Conservation (phyloP, 225 moss, liverwort and hornwort species). For the Marchantia polymorpha region DNA sequence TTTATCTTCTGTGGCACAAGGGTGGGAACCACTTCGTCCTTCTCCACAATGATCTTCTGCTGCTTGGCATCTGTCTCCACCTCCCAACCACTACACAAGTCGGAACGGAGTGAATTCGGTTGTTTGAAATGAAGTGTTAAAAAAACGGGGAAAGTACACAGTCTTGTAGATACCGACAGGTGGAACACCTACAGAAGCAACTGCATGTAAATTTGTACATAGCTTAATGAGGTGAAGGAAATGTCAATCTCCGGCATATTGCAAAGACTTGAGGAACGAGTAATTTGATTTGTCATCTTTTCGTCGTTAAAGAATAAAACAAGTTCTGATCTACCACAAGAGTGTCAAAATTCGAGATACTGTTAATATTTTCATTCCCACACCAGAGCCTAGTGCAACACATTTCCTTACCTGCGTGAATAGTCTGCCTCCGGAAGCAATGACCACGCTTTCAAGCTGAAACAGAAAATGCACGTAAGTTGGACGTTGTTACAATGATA, state of each 20-base stretch:
- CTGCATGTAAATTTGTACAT: no score
- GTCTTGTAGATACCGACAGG: neutral
- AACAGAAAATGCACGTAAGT: neutral
- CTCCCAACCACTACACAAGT: conserved; percentile 39
- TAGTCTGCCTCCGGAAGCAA: conserved; percentile 42
- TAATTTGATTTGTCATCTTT: no score
- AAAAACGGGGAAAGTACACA: neutral
- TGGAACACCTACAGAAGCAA: no score
- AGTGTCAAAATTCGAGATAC: no score
- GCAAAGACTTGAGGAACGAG: no score
- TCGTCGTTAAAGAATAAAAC: no score
- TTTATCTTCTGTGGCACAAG: neutral
- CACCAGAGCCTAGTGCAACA: no score
- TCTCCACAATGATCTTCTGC: neutral
- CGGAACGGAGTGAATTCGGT: no score
- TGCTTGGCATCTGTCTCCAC: conserved; percentile 22
- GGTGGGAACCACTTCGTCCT: conserved; percentile 12
- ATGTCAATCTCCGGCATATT: no score
- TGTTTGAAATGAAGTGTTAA: neutral
- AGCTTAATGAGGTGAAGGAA: no score
- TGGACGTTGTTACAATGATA: neutral
- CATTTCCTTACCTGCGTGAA: conserved; percentile 32
- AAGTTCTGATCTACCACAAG: no score
- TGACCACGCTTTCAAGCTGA: conserved; percentile 43
- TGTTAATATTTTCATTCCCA: no score